Evolutionary conservation across 129 eudicot genomes (phyloP).

Genomic region (Centrapalus pauciflorus): DNA sequence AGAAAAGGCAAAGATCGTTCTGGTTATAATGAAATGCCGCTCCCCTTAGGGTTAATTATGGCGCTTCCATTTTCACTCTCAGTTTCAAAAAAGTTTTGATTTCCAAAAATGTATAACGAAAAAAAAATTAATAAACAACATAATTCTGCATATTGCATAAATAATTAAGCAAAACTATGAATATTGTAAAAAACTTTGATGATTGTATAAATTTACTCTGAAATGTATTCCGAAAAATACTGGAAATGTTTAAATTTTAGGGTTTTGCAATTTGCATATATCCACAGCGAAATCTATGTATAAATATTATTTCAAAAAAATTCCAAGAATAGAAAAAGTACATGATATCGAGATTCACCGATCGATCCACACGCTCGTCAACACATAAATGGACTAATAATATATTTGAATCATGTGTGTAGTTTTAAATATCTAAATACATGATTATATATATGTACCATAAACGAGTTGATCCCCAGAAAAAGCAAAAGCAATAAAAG

Average conservation of each 20-base stretch:
- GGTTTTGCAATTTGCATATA: neutral
- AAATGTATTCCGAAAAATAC: neutral
- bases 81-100: slow-evolving; percentile 5
- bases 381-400: neutral
- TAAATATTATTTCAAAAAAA: neutral
- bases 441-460: neutral
- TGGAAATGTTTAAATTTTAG: neutral
- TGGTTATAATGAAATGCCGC: neutral
- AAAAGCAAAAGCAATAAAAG: neutral
- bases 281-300: neutral
- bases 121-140: neutral
- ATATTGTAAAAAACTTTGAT: neutral
- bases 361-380: neutral
- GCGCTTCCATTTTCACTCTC: slow-evolving; percentile 35
- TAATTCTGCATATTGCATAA: neutral
- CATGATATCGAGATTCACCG: neutral
- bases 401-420: neutral
- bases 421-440: neutral
- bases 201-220: neutral
- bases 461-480: neutral
- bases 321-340: slow-evolving; percentile 8
- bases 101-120: neutral
- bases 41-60: slow-evolving; percentile 9
- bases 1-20: slow-evolving; percentile 20
- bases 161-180: neutral